phyloP scores from a whole-genome alignment of 257 asterid species.

The Penstemon newberryi region DNA sequence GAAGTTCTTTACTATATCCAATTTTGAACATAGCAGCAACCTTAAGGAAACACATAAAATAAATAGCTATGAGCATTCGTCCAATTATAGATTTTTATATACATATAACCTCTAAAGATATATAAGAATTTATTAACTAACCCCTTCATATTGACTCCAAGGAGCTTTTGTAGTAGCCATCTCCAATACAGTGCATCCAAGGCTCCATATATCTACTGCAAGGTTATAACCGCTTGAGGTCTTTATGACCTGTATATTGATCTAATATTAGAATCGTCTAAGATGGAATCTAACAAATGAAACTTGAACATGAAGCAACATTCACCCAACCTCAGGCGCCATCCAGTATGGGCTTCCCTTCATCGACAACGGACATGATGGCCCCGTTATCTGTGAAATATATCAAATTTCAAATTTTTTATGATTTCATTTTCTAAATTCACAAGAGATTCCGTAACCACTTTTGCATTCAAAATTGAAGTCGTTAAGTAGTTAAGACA shows the following conservation, averaged over 20 bases:
- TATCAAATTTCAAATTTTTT: background rate
- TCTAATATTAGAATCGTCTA: conserved; percentile 18
- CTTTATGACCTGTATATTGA: conserved; percentile 42
- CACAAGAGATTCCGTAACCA: conserved; percentile 4
- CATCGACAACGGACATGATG: conserved; percentile 49
- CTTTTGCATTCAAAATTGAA: conserved; percentile 10
- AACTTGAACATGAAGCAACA: conserved; percentile 17
- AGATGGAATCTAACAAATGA: conserved; percentile 20
- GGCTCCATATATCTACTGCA: conserved; percentile 83
- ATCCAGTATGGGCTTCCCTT: conserved; percentile 70
- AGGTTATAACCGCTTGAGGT: conserved; percentile 48
- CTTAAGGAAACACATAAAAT: conserved; percentile 31
- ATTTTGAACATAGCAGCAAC: conserved; percentile 55
- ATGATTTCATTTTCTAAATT: conserved; percentile 5
- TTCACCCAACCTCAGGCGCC: conserved; percentile 63
- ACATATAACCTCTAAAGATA: background rate
- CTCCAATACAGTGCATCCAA: conserved; percentile 70
- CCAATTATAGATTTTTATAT: background rate
- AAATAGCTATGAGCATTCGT: background rate
- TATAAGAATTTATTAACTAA: conserved; percentile 28
- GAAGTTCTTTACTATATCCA: conserved; percentile 56
- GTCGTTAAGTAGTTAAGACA: conserved; percentile 19
- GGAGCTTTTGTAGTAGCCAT: conserved; percentile 80
- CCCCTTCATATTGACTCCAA: conserved; percentile 73
- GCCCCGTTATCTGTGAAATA: conserved; percentile 53